Evolutionary conservation across 2,329 filamentous ascomycete species (phyloP), one percentile per base, ranked within the genome.

Genomic region (Phoma sp.): DNA sequence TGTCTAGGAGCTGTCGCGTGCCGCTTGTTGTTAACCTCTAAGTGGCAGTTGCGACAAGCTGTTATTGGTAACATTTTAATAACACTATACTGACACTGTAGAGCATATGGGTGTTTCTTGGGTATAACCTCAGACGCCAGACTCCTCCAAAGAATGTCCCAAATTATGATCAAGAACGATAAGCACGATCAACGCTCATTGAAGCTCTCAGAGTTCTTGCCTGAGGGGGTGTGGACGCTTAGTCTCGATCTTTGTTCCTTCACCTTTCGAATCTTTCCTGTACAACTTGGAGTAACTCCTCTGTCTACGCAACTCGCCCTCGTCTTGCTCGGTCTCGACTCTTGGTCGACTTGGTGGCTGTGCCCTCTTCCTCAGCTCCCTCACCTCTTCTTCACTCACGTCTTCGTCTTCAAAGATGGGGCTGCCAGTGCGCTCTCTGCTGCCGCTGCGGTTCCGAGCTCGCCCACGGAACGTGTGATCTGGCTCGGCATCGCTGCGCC

Each of bases 211-310:
- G 11, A 55, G 52, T 41, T 55, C 41, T 24, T 50, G 46, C 32
- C 52, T 36, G 3, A 55, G 52, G 11, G 52, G 47, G 29, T 55
- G 52, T 22, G 46, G 52, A 33, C 47, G 37, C 25, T 46, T 50
- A 9, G 13, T 18, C 9, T 38, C 41, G 7, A 11, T n/a, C 23
- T 51, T 56, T 14, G 41, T 52, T 22, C 39, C 43, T 6, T 47
- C 41, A 10, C 48, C 44, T 41, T 64, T 60, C 0, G 65, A 64
- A 35, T 62, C 61, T 41, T 61, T 55, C 40, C 62, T 60, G 52
- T 73, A 69, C 41, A 71, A 35, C 43, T 75, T 73, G 32, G 70
- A 68, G 41, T 72, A 68, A 47, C 70, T 79, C 48, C 77, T 69
- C 59, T 74, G 69, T 53, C 74, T 59, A 52, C 77, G 66, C n/a